phyloP scores from a whole-genome alignment of 306 rosid species.

The Clitoria ternatea region DNA sequence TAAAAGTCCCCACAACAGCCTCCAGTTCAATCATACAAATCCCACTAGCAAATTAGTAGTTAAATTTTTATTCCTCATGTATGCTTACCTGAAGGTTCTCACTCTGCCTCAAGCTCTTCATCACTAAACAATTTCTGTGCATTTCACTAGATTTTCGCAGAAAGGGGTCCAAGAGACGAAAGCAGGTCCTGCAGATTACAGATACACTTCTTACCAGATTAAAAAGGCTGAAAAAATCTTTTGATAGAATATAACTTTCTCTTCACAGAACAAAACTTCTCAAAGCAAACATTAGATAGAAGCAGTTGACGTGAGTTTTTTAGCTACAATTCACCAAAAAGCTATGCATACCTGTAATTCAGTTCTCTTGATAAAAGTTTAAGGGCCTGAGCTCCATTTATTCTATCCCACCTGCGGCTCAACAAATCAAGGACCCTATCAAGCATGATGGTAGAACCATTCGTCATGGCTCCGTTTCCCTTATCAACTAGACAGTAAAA shows the following conservation, averaged over 20 bases:
- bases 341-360: conserved; percentile 71
- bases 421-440: conserved; percentile 87
- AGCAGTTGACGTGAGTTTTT: background rate
- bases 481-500: background rate
- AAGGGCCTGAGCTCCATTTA: conserved; percentile 97
- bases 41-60: background rate
- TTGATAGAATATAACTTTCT: background rate
- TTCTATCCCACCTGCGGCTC: conserved; percentile 87
- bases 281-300: conserved; percentile 10
- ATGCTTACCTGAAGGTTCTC: conserved; percentile 91
- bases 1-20: background rate
- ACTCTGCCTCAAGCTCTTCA: conserved; percentile 86
- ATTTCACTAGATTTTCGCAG: conserved; percentile 88
- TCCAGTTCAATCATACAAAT: background rate
- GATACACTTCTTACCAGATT: conserved; percentile 17
- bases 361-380: conserved; percentile 90
- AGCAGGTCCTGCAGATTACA: conserved; percentile 73
- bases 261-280: background rate
- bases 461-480: conserved; percentile 1
- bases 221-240: conserved; percentile 5
- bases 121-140: conserved; percentile 76
- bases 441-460: conserved; percentile 60
- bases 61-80: background rate
- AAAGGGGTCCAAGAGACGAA: conserved; percentile 93
- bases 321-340: conserved; percentile 4